phyloP scores from a whole-genome alignment of 257 asterid species.

The Solanum phureja region DNA sequence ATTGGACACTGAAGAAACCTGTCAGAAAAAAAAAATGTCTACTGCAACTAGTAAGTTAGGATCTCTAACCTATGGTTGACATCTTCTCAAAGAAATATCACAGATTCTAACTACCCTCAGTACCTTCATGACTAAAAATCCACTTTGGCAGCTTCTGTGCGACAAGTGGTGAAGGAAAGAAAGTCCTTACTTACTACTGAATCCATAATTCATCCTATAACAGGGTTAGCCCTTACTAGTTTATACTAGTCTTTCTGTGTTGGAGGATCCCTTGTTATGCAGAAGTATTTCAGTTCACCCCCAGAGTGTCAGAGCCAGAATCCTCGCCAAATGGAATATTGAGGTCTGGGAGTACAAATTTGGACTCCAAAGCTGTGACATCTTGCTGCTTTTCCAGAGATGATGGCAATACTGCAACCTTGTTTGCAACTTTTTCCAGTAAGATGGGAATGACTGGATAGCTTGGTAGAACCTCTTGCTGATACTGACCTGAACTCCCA shows the following conservation, averaged over 20 bases:
- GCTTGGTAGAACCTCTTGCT: neutral
- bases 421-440: neutral
- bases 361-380: neutral
- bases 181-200: neutral
- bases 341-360: slow-evolving; percentile 32
- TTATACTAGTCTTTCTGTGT: neutral
- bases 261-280: neutral
- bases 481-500: neutral
- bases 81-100: neutral
- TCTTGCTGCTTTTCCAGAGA: neutral
- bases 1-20: slow-evolving; percentile 3
- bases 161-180: neutral
- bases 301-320: neutral
- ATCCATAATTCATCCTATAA: neutral
- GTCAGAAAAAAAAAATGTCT: neutral
- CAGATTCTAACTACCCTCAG: slow-evolving; percentile 8
- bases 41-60: neutral
- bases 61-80: slow-evolving; percentile 3
- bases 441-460: neutral
- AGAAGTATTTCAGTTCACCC: neutral
- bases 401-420: neutral
- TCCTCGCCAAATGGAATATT: slow-evolving; percentile 31
- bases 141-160: neutral
- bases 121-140: neutral
- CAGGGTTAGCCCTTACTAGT: neutral